These are phyloP conservation scores for Raphidocelis subcapitata DNA, from an alignment of 139 green algal genomes.

Conservation along the genomic window DNA sequence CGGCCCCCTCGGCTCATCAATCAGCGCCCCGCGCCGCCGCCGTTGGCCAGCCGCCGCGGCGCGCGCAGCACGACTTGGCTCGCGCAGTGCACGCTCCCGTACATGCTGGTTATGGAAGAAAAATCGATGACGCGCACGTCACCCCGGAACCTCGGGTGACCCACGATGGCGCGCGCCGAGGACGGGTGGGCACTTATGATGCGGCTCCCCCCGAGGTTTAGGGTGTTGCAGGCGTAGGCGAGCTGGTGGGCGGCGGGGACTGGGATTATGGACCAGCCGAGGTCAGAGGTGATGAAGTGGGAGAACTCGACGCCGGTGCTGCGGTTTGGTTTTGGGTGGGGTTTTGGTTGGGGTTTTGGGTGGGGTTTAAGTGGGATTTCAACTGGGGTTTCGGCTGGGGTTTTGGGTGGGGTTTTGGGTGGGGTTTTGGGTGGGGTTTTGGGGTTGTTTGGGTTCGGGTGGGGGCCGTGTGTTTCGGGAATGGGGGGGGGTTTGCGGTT, in stretches of 20 bases:
- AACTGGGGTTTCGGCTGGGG: no score
- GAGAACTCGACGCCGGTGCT: constrained; percentile 82
- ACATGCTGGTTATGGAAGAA: constrained; percentile 72
- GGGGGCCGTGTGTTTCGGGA: no score
- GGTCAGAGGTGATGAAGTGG: constrained; percentile 71
- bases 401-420: no score
- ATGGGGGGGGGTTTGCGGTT: no score
- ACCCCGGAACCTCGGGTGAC: constrained; percentile 71
- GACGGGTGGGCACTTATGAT: constrained; percentile 84
- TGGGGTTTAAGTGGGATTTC: no score
- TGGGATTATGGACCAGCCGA: constrained; percentile 92
- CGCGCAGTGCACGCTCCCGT: constrained; percentile 91
- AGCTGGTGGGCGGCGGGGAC: constrained; percentile 85
- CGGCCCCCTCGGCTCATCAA: no score
- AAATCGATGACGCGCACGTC: constrained; percentile 42
- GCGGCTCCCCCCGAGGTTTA: constrained; percentile 83
- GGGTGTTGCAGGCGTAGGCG: constrained; percentile 88
- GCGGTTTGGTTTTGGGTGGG: background rate
- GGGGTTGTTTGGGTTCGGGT: no score
- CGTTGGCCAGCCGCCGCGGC: constrained; percentile 12
- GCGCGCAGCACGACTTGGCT: constrained; percentile 73
- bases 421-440: no score
- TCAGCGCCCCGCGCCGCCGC: no score
- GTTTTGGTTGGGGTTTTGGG: no score
- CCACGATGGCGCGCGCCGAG: constrained; percentile 82